Evolutionary conservation across 2,329 filamentous ascomycete genomes (phyloP).

Genomic region (Hymenoscyphus repandus): DNA sequence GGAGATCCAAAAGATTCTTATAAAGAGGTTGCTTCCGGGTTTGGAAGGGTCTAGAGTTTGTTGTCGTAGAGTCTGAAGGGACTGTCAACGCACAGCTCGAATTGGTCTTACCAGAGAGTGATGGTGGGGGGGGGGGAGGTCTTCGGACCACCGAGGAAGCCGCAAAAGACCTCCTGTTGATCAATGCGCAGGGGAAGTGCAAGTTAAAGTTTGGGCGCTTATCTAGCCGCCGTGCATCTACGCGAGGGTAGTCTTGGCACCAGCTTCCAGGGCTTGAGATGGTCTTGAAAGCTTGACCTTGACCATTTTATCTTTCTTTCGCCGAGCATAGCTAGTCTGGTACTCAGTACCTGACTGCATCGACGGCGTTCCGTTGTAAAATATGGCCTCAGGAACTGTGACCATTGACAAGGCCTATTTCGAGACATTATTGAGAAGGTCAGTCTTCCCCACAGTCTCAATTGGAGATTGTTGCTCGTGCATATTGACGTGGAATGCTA

Average conservation of each 20-base stretch:
- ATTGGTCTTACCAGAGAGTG: too few relatives aligned
- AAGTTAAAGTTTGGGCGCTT: too few relatives aligned
- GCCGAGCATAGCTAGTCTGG: conserved; percentile 5
- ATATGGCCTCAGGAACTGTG: conserved; percentile 35
- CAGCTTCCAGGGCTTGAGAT: neutral
- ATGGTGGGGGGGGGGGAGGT: too few relatives aligned
- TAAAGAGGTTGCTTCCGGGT: too few relatives aligned
- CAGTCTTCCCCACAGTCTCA: conserved; percentile 25
- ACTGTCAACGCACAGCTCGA: too few relatives aligned
- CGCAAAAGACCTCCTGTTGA: too few relatives aligned
- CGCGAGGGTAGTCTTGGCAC: neutral
- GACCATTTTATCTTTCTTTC: neutral
- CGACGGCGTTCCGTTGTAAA: conserved; percentile 10
- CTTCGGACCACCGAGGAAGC: too few relatives aligned
- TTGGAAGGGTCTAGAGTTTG: too few relatives aligned
- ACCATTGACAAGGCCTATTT: conserved; percentile 57
- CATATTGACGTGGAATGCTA: conserved; percentile 11
- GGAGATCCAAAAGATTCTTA: too few relatives aligned
- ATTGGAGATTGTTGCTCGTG: conserved; percentile 3
- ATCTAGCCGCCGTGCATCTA: neutral
- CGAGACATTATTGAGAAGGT: conserved; percentile 58
- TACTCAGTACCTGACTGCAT: conserved; percentile 18
- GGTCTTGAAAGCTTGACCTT: neutral
- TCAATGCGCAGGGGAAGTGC: too few relatives aligned
- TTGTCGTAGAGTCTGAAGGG: too few relatives aligned